phyloP scores from a whole-genome alignment of 73 alveolate genomes.

The Paramecium tetraurelia region DNA sequence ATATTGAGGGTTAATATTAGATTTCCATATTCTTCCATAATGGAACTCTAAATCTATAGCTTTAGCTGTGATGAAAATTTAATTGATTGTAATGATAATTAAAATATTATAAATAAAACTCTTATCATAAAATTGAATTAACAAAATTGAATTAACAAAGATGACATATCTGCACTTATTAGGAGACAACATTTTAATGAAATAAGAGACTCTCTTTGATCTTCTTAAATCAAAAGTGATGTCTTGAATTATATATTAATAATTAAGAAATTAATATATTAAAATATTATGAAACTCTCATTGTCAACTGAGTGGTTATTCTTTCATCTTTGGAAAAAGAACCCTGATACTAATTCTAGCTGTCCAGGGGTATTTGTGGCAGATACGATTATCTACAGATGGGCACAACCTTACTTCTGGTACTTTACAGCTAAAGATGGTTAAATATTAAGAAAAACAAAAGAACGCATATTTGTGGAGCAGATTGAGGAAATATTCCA shows the following conservation, averaged over 20 bases:
- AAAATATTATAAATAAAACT: no score
- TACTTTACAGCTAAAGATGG: slow-evolving; percentile 81
- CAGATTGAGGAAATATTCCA: slow-evolving; percentile 74
- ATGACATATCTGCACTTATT: background rate
- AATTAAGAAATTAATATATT: background rate
- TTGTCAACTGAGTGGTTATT: slow-evolving; percentile 74
- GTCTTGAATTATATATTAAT: background rate
- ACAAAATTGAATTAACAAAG: no score
- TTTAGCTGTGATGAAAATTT: no score
- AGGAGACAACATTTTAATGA: background rate
- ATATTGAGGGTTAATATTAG: background rate
- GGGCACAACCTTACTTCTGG: slow-evolving; percentile 89
- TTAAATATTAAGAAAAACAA: slow-evolving; percentile 77
- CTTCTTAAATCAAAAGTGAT: background rate
- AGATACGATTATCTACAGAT: slow-evolving; percentile 81
- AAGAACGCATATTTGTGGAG: slow-evolving; percentile 74
- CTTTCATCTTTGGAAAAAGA: slow-evolving; percentile 69
- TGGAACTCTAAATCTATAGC: background rate
- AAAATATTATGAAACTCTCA: slow-evolving; percentile 62
- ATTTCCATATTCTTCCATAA: background rate
- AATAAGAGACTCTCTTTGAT: background rate
- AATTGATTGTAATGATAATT: background rate
- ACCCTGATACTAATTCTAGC: slow-evolving; percentile 59
- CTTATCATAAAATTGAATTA: background rate
- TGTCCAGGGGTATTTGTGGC: slow-evolving; percentile 70